Evolutionary conservation across 352 stramenopile species (phyloP), one percentile per base, ranked within the genome.

Genomic region (Phytopythium montanum): DNA sequence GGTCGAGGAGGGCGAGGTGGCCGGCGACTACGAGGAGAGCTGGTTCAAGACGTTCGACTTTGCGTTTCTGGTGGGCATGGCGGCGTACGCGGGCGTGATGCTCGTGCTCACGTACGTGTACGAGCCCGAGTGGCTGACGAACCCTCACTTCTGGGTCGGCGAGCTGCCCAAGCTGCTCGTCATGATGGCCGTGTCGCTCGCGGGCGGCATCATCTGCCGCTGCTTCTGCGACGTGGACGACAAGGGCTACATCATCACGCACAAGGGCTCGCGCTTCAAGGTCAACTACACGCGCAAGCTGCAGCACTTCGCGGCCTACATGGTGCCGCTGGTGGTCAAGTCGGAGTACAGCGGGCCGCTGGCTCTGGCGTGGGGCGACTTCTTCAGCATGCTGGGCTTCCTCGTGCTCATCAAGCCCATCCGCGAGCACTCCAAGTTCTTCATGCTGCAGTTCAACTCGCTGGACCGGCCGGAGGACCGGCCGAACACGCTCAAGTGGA

Each of bases 391-490:
- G 33, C 68, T 92, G 4, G 83, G 81, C 54, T 94, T 94, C 65
- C 68, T 94, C 34, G 68, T 92, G 54, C 70, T 92, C 31, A 94
- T 94, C 59, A 92, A 92, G 63, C 85, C 85, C 1, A 81, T 94
- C 34, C 75, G 85, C 14, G 85, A 94, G 64, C 71, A 73, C 56
- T 87, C 78, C 38, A 90, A 77, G 63, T 81, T 94, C 53, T 90
- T 92, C 64, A 94, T 94, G 85, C 71, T 94, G 51, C 85, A 94
- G 63, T 94, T 94, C 61, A 94, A 94, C 73, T 92, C 82, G 46
- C 64, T 94, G 19, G 85, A 94, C 68, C 79, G 85, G 48, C 85
- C 85, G 8, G 85, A 94, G 42, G 85, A 94, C 56, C 77, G 85
- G 50, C 85, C 85, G 34, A 71, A 91, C 36, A 91, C 81, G 23